Evolutionary conservation across 2,329 filamentous ascomycete genomes (phyloP), one percentile per base, ranked within the genome.

Genomic region (Ophiocordyceps robertsii): DNA sequence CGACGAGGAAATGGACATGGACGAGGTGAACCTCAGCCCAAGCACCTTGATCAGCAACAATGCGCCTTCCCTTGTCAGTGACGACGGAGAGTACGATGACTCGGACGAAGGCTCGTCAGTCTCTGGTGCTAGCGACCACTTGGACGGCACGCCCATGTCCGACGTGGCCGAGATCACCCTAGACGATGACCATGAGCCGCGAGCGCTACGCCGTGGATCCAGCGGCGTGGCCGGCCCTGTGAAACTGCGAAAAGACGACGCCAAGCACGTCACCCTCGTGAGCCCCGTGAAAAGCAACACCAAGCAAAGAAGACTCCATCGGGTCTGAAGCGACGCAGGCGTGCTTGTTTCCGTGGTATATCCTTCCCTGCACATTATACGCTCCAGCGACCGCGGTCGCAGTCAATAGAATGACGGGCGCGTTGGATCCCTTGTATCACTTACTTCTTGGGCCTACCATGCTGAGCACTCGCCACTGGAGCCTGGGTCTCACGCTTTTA

Each of bases 81-180:
- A 89, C 60, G 82, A 87, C 55, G 81, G 82, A 51, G 83, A 87
- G 56, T 85, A 83, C 53, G 82, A 84, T 50, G 80, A 82, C 43
- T 84, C 80, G 2, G 77, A 82, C 44, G 76, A 77, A 45, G 72
- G 69, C 38, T 82, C 76, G 4, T 72, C 71, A 4, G 66, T 70
- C 37, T 80, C 77, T 5, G 77, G 77, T 24, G 65, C 66, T 42
- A 74, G 70, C 43, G 73, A 77, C 39, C 68, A 64, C 44, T 57
- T 74, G 32, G 78, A 78, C 24, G 67, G 75, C n/a, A 75, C 75
- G 45, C 69, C 71, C 4, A 67, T 75, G 21, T 73, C 73, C 11
- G 75, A 80, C 51, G 69, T 80, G 33, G 71, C 75, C 27, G 77
- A 81, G 51, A 77, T 81, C 44, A 71, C 70, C 27, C 64, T 78